Evolutionary conservation across 768 basidiomycete species (phyloP), one percentile per base, ranked within the genome.

Genomic region (Saitozyma sp.): DNA sequence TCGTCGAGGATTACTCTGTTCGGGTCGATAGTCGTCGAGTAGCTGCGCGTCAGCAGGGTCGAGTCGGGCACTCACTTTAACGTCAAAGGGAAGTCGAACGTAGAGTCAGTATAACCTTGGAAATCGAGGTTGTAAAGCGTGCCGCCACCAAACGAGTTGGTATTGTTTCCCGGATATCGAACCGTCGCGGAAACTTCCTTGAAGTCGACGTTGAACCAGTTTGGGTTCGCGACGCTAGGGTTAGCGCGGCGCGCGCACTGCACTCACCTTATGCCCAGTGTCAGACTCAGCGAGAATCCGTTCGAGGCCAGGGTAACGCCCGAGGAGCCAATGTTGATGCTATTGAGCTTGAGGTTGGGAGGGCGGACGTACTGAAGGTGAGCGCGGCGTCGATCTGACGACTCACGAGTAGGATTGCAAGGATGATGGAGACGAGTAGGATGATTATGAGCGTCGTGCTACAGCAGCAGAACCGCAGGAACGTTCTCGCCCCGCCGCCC

Each of bases 151-250:
- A 77, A 73, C 8, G 58, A 61, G 53, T 65, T 67, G 54, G 66
- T 62, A 43, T 68, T 66, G 19, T 56, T 59, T 5, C 73, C 73
- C 10, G 73, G 73, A 58, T 74, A 73, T 49, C 52, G 53, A 41
- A 67, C 69, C 6, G 66, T 66, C 4, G 78, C 78, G n/a, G 61
- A 62, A 56, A 79, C 77, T 48, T 74, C 63, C 49, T 70, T 61
- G 62, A 79, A 78, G 59, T 76, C 60, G 41, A 73, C 76, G 20
- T 68, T 72, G 68, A 79, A 79, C 76, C 76, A 79, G 54, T 79
- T 79, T 6, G 78, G 78, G 50, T 79, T 79, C 8, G 69, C 58
- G 14, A 76, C 78, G 50, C 68, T 70, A 46, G 14, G 3, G 19
- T 14, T 17, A 43, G 13, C 9, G 16, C 37, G 40, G 29, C 48